These are phyloP conservation scores for Medicago ruthenica DNA, from an alignment of 306 rosid genomes.

Conservation along the genomic window DNA sequence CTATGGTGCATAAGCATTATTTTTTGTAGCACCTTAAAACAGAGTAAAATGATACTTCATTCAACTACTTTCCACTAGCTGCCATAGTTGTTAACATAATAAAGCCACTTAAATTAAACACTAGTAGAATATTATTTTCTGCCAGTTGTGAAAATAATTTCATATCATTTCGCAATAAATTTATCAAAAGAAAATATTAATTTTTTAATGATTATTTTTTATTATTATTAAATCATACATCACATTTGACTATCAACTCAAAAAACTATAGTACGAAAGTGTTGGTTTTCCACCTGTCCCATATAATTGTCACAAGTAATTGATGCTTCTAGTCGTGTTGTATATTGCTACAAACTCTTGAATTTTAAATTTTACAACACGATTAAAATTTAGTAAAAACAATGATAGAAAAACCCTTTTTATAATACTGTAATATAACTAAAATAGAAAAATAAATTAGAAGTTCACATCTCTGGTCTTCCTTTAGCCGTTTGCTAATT, in stretches of 20 bases:
- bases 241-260: neutral
- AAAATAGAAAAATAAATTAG: too few species aligned
- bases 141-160: neutral
- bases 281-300: neutral
- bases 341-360: neutral
- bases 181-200: too few species aligned
- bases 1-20: neutral
- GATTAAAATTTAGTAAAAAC: neutral
- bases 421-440: too few species aligned
- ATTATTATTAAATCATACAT: too few species aligned
- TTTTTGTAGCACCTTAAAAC: slow-evolving; percentile 27
- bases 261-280: neutral
- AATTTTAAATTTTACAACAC: neutral
- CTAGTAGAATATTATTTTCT: neutral
- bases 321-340: neutral
- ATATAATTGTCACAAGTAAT: neutral
- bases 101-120: neutral
- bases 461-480: slow-evolving; percentile 5
- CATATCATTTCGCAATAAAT: neutral
- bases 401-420: neutral
- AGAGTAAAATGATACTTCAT: neutral
- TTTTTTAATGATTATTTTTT: too few species aligned
- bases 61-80: slow-evolving; percentile 26
- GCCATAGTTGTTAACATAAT: neutral
- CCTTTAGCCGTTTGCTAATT: neutral